Percentiles rank a stretch among this genome's conserved stretches.
These are phyloP conservation scores for Euryodendron excelsum DNA, from an alignment of 148 eudicot genomes.

Conservation along the genomic window DNA sequence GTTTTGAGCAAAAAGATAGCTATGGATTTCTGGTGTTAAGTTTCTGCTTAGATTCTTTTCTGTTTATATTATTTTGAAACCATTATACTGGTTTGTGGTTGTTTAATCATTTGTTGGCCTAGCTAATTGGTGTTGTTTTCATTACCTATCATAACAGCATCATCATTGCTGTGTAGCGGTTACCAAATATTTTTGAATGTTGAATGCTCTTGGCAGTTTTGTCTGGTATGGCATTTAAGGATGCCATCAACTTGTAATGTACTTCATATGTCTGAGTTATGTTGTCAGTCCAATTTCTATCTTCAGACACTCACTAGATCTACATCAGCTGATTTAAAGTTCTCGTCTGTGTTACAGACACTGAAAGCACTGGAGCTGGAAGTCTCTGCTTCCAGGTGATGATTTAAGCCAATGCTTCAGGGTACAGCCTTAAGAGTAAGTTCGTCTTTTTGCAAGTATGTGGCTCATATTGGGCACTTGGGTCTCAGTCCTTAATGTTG, in stretches of 20 bases:
- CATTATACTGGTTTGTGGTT: slow-evolving; percentile 10
- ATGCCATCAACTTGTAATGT: background rate
- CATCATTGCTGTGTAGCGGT: background rate
- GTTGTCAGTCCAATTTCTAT: background rate
- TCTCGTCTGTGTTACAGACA: background rate
- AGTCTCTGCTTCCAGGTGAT: background rate
- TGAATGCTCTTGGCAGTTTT: slow-evolving; percentile 4
- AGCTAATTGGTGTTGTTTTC: slow-evolving; percentile 5
- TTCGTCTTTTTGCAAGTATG: background rate
- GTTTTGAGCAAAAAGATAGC: background rate
- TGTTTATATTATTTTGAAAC: background rate
- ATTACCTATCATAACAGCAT: background rate
- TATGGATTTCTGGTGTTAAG: background rate
- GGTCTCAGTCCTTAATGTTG: background rate
- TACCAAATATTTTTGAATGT: background rate
- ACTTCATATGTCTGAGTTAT: background rate
- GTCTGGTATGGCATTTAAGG: background rate
- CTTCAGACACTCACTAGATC: background rate
- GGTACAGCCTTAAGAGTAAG: background rate
- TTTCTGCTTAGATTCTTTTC: slow-evolving; percentile 10
- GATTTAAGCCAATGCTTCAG: background rate
- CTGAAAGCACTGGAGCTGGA: background rate
- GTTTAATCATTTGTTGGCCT: background rate
- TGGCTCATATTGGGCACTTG: background rate
- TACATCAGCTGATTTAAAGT: background rate